A percentile compares a stretch with the other conserved stretches of the same genome.
Evolutionary conservation across 768 basidiomycete genomes (phyloP).

Genomic region (Daedalea quercina): DNA sequence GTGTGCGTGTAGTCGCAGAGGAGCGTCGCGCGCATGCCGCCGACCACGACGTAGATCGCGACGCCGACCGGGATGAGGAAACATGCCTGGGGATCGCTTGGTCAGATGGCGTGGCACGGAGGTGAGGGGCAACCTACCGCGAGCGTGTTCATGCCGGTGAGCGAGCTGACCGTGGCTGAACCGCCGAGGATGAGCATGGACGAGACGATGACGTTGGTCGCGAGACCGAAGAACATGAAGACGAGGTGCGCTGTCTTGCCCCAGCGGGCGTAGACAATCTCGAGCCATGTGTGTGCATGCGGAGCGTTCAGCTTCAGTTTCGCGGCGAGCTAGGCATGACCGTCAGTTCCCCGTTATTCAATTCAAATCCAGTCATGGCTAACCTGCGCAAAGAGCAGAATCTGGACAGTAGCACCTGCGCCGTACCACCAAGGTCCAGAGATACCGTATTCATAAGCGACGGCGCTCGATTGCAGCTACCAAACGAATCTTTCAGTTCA

Average conservation of each 20-base stretch:
- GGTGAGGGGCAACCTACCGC: constrained; percentile 43
- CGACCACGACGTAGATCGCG: constrained; percentile 81
- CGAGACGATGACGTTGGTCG: constrained; percentile 90
- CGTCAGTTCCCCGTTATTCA: background rate
- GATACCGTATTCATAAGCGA: constrained; percentile 82
- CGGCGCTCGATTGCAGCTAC: constrained; percentile 72
- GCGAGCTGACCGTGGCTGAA: constrained; percentile 78
- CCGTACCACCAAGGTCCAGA: constrained; percentile 91
- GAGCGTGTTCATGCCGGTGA: constrained; percentile 88
- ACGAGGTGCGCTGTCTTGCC: constrained; percentile 72
- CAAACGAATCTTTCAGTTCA: background rate
- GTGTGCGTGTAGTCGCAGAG: constrained; percentile 90
- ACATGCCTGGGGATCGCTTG: constrained; percentile 48
- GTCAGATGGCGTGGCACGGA: constrained; percentile 17
- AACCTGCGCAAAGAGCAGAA: constrained; percentile 85
- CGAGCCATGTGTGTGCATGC: constrained; percentile 81
- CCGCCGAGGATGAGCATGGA: constrained; percentile 78
- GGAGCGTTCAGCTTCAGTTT: constrained; percentile 92
- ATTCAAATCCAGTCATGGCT: constrained; percentile 5
- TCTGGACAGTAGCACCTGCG: constrained; percentile 81
- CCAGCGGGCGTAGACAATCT: constrained; percentile 80
- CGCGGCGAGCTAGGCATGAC: constrained; percentile 59
- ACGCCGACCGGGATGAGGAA: constrained; percentile 89
- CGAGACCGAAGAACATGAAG: constrained; percentile 90
- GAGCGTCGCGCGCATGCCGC: constrained; percentile 81